A percentile compares a stretch with the other conserved stretches of the same genome.
These are phyloP conservation scores for Cokeromyces recurvatus DNA, from an alignment of 371 early-diverging fungal genomes.

Conservation along the genomic window DNA sequence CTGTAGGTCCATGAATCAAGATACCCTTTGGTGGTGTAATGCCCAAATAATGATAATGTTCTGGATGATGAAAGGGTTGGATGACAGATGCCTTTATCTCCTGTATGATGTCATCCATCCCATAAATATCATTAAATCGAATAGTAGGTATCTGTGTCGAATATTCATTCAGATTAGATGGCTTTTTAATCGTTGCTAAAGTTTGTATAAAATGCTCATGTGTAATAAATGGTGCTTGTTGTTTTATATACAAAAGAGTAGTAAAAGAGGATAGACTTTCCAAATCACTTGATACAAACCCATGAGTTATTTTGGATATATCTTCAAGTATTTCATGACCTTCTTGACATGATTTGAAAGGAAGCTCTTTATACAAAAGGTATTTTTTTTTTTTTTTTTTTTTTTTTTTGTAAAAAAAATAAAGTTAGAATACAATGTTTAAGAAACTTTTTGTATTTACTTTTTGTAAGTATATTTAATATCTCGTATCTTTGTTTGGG, in stretches of 20 bases:
- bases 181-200: conserved; percentile 35
- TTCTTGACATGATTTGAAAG: conserved; percentile 45
- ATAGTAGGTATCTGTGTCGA: conserved; percentile 56
- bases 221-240: conserved; percentile 6
- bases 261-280: conserved; percentile 61
- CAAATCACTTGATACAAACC: conserved; percentile 77
- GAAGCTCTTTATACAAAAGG: conserved; percentile 49
- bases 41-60: conserved; percentile 78
- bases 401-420: too few species aligned
- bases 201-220: conserved; percentile 40
- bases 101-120: conserved; percentile 59
- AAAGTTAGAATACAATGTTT: too few species aligned
- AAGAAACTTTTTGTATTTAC: conserved; percentile 35
- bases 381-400: too few species aligned
- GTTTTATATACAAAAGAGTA: conserved; percentile 38
- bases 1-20: conserved; percentile 98
- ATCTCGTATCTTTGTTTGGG: conserved; percentile 42
- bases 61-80: conserved; percentile 84
- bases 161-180: conserved; percentile 59
- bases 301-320: conserved; percentile 93
- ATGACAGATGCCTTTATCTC: conserved; percentile 61
- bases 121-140: conserved; percentile 61
- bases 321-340: conserved; percentile 57
- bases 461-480: conserved; percentile 43
- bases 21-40: conserved; percentile 95